Evolutionary conservation across 2,329 filamentous ascomycete species (phyloP), one percentile per base, ranked within the genome.

Genomic region (Diaporthe aspalathi): DNA sequence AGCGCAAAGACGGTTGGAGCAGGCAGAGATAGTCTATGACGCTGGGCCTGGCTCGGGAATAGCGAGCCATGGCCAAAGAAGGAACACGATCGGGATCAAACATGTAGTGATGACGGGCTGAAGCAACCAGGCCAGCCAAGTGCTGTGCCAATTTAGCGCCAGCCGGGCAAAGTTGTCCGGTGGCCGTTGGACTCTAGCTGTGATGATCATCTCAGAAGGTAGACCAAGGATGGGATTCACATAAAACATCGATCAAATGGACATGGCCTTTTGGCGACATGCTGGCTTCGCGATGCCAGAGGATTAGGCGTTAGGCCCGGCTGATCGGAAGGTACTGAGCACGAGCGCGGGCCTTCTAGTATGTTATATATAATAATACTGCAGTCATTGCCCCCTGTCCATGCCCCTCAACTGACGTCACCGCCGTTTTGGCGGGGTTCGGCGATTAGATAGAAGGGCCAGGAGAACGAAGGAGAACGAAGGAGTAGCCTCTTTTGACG

Each of bases 371-470:
- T n/a, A n/a, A n/a, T n/a, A n/a, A n/a, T n/a, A n/a, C n/a, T n/a
- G n/a, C n/a, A n/a, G n/a, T n/a, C n/a, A n/a, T 3, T 17, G 27
- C 17, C 6, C 60, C 60, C 60, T 50, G 60, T 65, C 29, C 60
- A 8, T 24, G 20, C 35, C 45, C n/a, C 60, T 50, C 60, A 17
- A 5, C 49, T 65, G 60, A 65, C 60, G 60, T 65, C 60, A 65
- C 60, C 32, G 27, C 47, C 29, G 4, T 24, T 17, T 38, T 65
- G 60, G 45, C 29, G 60, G 60, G 60, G 45, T 50, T 65, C 43
- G 43, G 43, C 60, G 60, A 65, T 65, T 50, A 65, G 60, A 65
- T 65, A 65, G 60, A 65, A 65, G 29, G 29, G 24, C n/a, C 45
- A 50, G 29, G 43, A 38, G n/a, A 27, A 22, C 11, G 45, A n/a